These are phyloP conservation scores for Ganoderma resinaceum DNA, from an alignment of 1,284 basidiomycete genomes.

Conservation along the genomic window DNA sequence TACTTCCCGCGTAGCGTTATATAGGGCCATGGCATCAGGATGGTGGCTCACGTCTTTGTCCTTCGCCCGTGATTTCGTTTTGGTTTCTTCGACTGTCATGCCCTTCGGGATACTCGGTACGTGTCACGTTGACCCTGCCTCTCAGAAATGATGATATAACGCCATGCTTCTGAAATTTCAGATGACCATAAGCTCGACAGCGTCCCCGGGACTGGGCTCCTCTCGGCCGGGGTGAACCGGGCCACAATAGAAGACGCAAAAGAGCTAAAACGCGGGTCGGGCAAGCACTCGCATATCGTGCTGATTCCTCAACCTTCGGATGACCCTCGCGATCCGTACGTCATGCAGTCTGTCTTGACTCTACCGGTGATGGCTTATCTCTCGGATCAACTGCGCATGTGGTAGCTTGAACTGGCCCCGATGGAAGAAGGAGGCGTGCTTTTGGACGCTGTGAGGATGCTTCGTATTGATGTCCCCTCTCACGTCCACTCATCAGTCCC, in stretches of 20 bases:
- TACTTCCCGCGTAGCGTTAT: too few relatives aligned
- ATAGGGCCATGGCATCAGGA: neutral
- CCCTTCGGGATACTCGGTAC: constrained; percentile 48
- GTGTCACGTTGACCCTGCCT: constrained; percentile 1
- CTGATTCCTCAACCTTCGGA: constrained; percentile 54
- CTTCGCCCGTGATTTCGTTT: neutral
- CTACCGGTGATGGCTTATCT: neutral
- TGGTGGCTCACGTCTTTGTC: neutral
- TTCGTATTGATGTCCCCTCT: too few relatives aligned
- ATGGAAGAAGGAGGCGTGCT: constrained; percentile 55
- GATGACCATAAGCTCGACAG: constrained; percentile 45
- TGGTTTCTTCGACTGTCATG: constrained; percentile 33
- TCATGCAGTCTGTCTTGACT: neutral
- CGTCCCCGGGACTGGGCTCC: constrained; percentile 50
- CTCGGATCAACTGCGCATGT: too few relatives aligned
- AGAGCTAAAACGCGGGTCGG: constrained; percentile 47
- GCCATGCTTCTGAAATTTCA: constrained; percentile 17
- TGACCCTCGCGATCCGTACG: constrained; percentile 50
- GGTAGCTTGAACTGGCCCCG: constrained; percentile 51
- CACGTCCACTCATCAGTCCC: neutral
- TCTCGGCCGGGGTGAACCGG: constrained; percentile 47
- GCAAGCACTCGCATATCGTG: constrained; percentile 47
- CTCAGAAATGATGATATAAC: neutral
- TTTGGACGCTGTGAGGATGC: constrained; percentile 47
- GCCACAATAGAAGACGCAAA: constrained; percentile 42